Percentiles rank a stretch among this genome's conserved stretches.
Evolutionary conservation across 148 eudicot genomes (phyloP).

Genomic region (Amaranthus palmeri): DNA sequence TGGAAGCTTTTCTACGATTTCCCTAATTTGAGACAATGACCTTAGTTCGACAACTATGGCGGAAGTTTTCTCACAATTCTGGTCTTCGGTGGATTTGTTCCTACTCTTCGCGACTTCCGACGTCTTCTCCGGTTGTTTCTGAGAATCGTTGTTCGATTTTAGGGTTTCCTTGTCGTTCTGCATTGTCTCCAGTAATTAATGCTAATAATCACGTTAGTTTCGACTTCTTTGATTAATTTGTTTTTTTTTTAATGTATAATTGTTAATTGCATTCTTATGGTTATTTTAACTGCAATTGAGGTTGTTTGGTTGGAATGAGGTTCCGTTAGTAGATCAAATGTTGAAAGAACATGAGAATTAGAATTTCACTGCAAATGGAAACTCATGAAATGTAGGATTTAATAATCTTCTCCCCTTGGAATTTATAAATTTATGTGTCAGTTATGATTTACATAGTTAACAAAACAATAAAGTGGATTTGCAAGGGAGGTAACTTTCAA

Average conservation of each 20-base stretch:
- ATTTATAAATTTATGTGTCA: too few relatives aligned
- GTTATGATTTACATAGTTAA: too few relatives aligned
- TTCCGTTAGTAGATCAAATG: too few relatives aligned
- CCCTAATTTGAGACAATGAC: conserved; percentile 6
- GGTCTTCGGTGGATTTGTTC: conserved; percentile 23
- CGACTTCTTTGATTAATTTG: neutral
- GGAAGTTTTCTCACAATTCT: conserved; percentile 15
- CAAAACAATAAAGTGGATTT: too few relatives aligned
- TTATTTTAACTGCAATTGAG: neutral
- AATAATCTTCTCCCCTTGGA: too few relatives aligned
- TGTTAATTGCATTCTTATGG: neutral
- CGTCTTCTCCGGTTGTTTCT: conserved; percentile 14
- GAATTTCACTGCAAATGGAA: too few relatives aligned
- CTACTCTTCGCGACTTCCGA: conserved; percentile 18
- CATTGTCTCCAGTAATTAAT: neutral
- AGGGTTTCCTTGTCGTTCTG: conserved; percentile 23
- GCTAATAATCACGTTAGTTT: conserved; percentile 31
- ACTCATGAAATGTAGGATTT: too few relatives aligned
- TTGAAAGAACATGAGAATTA: too few relatives aligned
- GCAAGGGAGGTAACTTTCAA: too few relatives aligned
- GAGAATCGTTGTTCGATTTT: conserved; percentile 18
- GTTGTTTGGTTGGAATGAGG: neutral
- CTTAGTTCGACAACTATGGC: conserved; percentile 24
- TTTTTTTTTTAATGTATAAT: neutral
- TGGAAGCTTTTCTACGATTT: neutral